These are phyloP conservation scores for Cladorrhinum sp. DNA, from an alignment of 2,329 filamentous ascomycete species.

Conservation along the genomic window DNA sequence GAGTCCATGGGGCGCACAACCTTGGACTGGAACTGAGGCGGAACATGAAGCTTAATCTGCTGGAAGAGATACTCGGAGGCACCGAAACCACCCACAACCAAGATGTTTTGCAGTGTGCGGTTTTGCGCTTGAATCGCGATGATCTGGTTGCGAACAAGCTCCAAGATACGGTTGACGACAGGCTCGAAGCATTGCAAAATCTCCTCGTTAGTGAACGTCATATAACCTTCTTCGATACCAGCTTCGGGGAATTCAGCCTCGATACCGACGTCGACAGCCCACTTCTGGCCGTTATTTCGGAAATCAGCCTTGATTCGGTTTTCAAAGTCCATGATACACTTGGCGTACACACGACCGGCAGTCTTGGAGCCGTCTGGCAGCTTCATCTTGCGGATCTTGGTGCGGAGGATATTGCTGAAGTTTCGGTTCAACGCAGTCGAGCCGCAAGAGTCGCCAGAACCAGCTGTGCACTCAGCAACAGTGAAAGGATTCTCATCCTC, in stretches of 20 bases:
- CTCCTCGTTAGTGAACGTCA: constrained; percentile 99
- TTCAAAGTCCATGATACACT: constrained; percentile 99
- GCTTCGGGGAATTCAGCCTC: constrained; percentile 97
- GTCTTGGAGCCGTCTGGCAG: constrained; percentile 94
- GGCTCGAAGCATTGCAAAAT: constrained; percentile 99
- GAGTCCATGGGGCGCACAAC: constrained; percentile 99
- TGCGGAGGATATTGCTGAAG: constrained; percentile 95
- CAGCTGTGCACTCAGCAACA: constrained; percentile 93
- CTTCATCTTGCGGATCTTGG: constrained; percentile 99
- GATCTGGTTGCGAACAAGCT: constrained; percentile 96
- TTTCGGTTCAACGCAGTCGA: constrained; percentile 98
- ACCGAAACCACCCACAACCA: constrained; percentile 97
- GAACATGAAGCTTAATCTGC: constrained; percentile 97
- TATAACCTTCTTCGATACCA: constrained; percentile 97
- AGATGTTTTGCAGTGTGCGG: constrained; percentile 86
- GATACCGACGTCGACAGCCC: constrained; percentile 98
- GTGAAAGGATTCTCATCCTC: constrained; percentile 97
- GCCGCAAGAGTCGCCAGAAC: constrained; percentile 94
- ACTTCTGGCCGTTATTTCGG: constrained; percentile 98
- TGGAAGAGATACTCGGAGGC: constrained; percentile 99
- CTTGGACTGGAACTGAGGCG: constrained; percentile 97
- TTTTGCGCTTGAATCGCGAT: constrained; percentile 99
- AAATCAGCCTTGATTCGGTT: constrained; percentile 99
- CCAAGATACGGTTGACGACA: constrained; percentile 93
- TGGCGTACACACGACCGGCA: constrained; percentile 96